Conservation (phyloP, 371 early-diverging fungal genomes). For the Capillidium heterosporum region DNA sequence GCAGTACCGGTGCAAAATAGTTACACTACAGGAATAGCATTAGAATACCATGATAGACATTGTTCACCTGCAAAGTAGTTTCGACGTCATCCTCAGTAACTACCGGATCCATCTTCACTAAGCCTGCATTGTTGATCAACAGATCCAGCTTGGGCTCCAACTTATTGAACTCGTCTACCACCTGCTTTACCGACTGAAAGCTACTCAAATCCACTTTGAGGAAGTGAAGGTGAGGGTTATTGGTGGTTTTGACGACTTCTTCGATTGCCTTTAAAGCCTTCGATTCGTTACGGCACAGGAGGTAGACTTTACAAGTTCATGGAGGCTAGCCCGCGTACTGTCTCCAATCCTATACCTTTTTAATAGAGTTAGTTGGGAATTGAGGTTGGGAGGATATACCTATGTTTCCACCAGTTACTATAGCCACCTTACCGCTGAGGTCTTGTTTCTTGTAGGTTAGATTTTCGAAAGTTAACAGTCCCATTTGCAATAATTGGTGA, state of each 20-base stretch:
- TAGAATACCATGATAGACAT: not conserved
- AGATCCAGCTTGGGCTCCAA: constrained; percentile 9
- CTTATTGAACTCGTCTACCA: constrained; percentile 10
- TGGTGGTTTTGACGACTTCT: constrained; percentile 21
- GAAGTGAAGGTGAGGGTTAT: constrained; percentile 6
- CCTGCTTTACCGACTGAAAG: constrained; percentile 10
- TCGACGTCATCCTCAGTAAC: not conserved
- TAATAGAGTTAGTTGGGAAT: not conserved
- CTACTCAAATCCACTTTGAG: constrained; percentile 11
- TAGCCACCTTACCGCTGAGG: constrained; percentile 16
- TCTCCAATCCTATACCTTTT: constrained; percentile 41
- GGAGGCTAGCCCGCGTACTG: constrained; percentile 32
- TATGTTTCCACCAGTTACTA: constrained; percentile 56
- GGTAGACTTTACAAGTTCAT: constrained; percentile 33
- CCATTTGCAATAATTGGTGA: too few species aligned
- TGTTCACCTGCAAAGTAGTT: not conserved
- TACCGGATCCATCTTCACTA: not conserved
- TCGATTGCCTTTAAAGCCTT: constrained; percentile 24
- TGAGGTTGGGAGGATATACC: not conserved
- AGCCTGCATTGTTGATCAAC: constrained; percentile 5
- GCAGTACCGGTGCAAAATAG: not conserved
- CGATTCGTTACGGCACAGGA: constrained; percentile 32
- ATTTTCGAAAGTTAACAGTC: too few species aligned
- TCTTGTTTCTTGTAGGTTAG: not conserved
- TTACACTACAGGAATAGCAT: not conserved